Conservation (phyloP, 2,329 filamentous ascomycete species). For the Macrophomina phaseolina region DNA sequence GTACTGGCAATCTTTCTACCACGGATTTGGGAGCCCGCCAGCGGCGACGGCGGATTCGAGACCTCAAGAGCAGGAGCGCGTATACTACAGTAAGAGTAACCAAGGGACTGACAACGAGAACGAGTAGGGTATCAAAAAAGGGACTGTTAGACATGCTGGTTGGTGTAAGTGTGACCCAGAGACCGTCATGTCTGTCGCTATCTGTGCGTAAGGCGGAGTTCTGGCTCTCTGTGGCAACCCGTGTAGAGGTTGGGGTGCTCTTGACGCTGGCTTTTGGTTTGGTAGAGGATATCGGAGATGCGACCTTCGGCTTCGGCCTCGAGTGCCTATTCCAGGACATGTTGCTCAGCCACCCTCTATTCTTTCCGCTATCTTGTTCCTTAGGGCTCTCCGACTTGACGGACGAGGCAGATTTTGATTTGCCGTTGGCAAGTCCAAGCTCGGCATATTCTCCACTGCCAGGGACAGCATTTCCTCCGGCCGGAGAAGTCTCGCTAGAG, state of each 20-base stretch:
- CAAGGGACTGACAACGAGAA: constrained; percentile 92
- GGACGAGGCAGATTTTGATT: not conserved
- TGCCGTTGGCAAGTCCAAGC: not conserved
- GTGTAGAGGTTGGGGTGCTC: constrained; percentile 29
- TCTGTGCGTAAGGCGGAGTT: not conserved
- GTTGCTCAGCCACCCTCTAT: constrained; percentile 33
- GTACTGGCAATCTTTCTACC: constrained; percentile 90
- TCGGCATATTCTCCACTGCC: constrained; percentile 72
- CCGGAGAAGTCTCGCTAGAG: constrained; percentile 41
- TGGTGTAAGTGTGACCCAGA: constrained; percentile 96
- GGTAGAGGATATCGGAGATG: not conserved
- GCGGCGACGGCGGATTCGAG: constrained; percentile 83
- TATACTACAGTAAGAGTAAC: constrained; percentile 94
- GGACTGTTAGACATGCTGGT: constrained; percentile 86
- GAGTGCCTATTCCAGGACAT: constrained; percentile 35
- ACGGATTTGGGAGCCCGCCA: constrained; percentile 99
- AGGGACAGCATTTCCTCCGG: constrained; percentile 72
- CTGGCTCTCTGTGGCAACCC: not conserved
- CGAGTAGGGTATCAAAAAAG: constrained; percentile 95
- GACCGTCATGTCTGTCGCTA: constrained; percentile 68
- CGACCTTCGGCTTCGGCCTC: constrained; percentile 30
- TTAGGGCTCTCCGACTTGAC: not conserved
- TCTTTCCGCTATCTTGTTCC: constrained; percentile 34
- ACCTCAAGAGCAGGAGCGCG: constrained; percentile 82
- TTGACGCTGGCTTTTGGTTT: constrained; percentile 29